Base-by-base conservation (phyloP, 164 flowering plant genomes). In the Warburgia ugandensis region DNA sequence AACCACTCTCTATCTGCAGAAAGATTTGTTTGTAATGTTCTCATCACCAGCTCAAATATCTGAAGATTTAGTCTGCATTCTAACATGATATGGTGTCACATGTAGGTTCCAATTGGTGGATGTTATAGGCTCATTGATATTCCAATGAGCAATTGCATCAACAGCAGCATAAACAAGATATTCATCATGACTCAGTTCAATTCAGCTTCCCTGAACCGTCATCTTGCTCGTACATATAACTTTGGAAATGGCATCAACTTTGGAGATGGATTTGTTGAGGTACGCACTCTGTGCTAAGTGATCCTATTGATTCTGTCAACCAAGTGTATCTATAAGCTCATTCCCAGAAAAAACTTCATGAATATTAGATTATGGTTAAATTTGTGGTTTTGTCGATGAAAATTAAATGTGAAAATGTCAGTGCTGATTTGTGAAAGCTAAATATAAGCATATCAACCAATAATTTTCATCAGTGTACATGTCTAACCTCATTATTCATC, bases 11-110 rank as follows among this genome's bases (percentile, higher is more conserved):
- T n/a, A n/a, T n/a, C n/a, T n/a, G n/a, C n/a, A n/a, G n/a, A n/a
- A n/a, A n/a, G n/a, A n/a, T n/a, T n/a, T n/a, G n/a, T n/a, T n/a
- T n/a, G n/a, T n/a, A n/a, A n/a, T n/a, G n/a, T 13, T 25, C 16
- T 26, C 16, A 16, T 22, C 25, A 12, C 28, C 4, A 2, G 5
- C 8, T n/a, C 21, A 1, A 5, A 19, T 29, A 54, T 67, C 81
- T 25, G 85, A 84, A 12, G 80, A 73, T 62, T 28, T 16, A 12
- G n/a, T 13, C n/a, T 14, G 49, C 49, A 46, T 16, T 28, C 19
- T 46, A 6, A 46, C 49, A 12, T 14, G 7, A 7, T 42, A 13
- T 54, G 21, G 13, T 32, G 22, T 56, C 29, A 28, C 31, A 11
- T 38, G 3, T 50, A 59, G 62, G 62, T 59, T 29, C 62, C 62